Base-by-base conservation (phyloP, 225 moss, liverwort and hornwort genomes). In the Pleurozium schreberi region DNA sequence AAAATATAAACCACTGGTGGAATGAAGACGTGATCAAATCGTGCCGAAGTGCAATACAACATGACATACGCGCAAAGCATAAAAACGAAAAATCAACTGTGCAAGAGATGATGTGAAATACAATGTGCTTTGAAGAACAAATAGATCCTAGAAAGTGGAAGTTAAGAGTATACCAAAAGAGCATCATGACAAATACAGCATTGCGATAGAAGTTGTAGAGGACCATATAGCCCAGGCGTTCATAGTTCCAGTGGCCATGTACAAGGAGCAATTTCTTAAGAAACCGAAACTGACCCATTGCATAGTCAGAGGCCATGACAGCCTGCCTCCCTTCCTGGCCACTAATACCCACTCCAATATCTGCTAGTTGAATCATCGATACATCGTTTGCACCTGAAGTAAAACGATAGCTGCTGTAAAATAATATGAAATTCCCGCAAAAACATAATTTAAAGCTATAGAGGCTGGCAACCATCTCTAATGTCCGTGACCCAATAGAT, bases 291-390 rank as follows among this genome's bases (percentile, higher is more conserved):
- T 97, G 97, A 33, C 97, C 98, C 57, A 98, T 94, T 64, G 98
- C 93, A 84, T 90, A 98, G 84, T 98, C 98, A 87, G 97, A 97
- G 50, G 98, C 98, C 97, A 98, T 97, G 25, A 98, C 98, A 58
- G 98, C 98, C 92, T 98, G 98, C 91, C 98, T 93, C 57, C 98
- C 98, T 94, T 98, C 98, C 92, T 98, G 98, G 43, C 98, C 98
- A 91, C 95, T 95, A 26, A 98, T 90, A 62, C 97, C 98, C 25
- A 98, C 93, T 80, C 98, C 98, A 61, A 98, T 89, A 92, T 98
- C 96, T 78, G 98, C 98, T 93, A 97, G 89, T 90, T 98, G 98
- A 76, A 98, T 98, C 98, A 98, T 98, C 12, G 98, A 98, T 27
- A 98, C 98, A 67, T 98, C 98, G 84, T 98, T 98, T 85, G 97